A percentile compares a stretch with the other conserved stretches of the same genome.
phyloP scores from a whole-genome alignment of 2,329 filamentous ascomycete species.

The Aspergillus novoparasiticus region DNA sequence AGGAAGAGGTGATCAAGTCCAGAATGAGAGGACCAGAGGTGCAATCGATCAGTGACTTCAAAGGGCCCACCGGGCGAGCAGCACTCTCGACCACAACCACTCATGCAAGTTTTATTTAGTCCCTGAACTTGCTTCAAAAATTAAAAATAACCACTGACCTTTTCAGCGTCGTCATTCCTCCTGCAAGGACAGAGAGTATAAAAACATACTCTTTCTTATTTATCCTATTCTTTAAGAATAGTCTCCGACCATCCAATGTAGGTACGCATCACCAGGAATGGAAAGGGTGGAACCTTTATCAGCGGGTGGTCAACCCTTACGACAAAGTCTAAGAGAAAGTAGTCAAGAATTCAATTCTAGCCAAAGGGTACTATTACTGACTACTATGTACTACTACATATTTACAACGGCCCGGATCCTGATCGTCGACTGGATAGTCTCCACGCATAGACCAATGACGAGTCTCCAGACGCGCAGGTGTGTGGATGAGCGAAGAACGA shows the following conservation, averaged over 20 bases:
- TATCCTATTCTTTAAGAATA: background rate
- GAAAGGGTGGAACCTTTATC: background rate
- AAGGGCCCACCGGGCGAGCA: slow-evolving; percentile 1
- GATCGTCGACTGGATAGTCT: background rate
- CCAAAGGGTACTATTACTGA: background rate
- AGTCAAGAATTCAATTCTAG: background rate
- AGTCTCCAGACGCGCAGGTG: slow-evolving; percentile 23
- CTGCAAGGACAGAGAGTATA: background rate
- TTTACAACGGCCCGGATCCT: background rate
- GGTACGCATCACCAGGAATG: background rate
- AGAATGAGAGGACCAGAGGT: slow-evolving; percentile 12
- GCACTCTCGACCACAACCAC: background rate
- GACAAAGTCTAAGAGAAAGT: background rate
- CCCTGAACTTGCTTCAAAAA: background rate
- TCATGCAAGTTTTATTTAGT: background rate
- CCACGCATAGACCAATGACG: slow-evolving; percentile 27
- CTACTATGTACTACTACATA: background rate
- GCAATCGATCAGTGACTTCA: slow-evolving; percentile 5
- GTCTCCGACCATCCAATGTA: background rate
- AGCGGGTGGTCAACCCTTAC: background rate
- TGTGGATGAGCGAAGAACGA: slow-evolving; percentile 11
- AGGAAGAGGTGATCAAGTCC: slow-evolving; percentile 7
- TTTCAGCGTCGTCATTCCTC: background rate
- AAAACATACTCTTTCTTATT: background rate
- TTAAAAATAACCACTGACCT: background rate